These are phyloP conservation scores for Cephaloascus albidus DNA, from an alignment of 805 yeast genomes.

Conservation along the genomic window DNA sequence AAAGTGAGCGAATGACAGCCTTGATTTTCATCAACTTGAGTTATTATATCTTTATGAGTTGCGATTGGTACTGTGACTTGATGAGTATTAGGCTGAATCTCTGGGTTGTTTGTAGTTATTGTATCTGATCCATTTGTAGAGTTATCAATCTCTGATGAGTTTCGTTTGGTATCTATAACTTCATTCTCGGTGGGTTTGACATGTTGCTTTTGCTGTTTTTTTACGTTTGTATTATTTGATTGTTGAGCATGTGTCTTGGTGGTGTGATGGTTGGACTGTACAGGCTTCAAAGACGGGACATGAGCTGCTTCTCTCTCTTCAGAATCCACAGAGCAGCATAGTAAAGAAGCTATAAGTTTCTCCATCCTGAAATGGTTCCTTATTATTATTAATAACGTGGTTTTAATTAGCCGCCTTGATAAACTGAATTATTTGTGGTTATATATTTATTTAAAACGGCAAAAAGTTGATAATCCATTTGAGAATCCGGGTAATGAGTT, in stretches of 20 bases:
- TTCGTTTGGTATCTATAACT: background rate
- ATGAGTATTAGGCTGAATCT: background rate
- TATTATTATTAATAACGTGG: background rate
- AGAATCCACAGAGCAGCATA: slow-evolving; percentile 28
- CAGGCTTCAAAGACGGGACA: too few species aligned
- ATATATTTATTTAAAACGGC: background rate
- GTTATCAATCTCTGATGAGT: background rate
- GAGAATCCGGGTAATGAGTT: background rate
- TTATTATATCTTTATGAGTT: background rate
- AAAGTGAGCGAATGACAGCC: slow-evolving; percentile 2
- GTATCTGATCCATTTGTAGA: background rate
- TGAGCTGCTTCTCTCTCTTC: slow-evolving; percentile 17
- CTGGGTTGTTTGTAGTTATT: background rate
- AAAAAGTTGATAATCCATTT: too few species aligned
- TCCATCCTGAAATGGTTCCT: slow-evolving; percentile 12
- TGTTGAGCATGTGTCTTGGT: slow-evolving; percentile 3
- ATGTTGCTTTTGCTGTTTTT: background rate
- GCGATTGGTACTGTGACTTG: background rate
- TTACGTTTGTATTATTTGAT: background rate
- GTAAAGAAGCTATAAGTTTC: slow-evolving; percentile 19
- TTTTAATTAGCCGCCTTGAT: background rate
- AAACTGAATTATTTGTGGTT: background rate
- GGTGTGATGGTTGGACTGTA: too few species aligned
- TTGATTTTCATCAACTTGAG: background rate
- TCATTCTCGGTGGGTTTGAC: background rate